A percentile compares a stretch with the other conserved stretches of the same genome.
Conservation (phyloP, 73 alveolate species). For the Paramecium octaurelia region DNA sequence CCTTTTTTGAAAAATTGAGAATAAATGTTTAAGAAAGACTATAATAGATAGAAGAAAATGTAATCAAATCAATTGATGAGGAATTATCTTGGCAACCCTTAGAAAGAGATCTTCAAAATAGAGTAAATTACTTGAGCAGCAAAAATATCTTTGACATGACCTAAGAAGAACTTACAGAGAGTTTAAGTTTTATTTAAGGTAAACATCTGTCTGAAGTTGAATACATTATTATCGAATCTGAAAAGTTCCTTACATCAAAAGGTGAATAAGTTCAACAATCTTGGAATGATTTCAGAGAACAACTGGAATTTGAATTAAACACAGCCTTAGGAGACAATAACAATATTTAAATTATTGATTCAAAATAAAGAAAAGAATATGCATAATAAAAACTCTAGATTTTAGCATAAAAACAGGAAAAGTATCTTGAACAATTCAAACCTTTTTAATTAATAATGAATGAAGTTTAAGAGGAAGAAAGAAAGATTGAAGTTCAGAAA, state of each 20-base stretch:
- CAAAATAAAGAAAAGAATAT: not conserved
- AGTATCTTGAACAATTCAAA: not conserved
- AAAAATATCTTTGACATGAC: slow-evolving; percentile 47
- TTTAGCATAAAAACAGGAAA: not conserved
- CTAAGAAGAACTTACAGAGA: not conserved
- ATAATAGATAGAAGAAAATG: not conserved
- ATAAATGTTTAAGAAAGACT: not conserved
- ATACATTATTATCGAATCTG: not conserved
- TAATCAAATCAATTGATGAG: not conserved
- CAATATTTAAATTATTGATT: not conserved
- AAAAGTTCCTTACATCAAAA: not conserved
- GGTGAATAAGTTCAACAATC: not conserved
- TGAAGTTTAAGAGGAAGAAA: not conserved
- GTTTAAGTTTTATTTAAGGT: not conserved
- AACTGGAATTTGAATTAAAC: not conserved
- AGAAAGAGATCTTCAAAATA: not conserved
- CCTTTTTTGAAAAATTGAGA: not conserved
- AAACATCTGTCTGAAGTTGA: not conserved
- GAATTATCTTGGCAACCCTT: not conserved
- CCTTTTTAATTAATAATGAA: not conserved
- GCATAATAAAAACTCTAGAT: not conserved
- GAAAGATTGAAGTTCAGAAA: not conserved
- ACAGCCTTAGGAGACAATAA: slow-evolving; percentile 12
- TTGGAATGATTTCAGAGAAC: not conserved
- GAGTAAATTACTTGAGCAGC: not conserved